phyloP scores from a whole-genome alignment of 352 stramenopile species.

The Achlya hypogyna region DNA sequence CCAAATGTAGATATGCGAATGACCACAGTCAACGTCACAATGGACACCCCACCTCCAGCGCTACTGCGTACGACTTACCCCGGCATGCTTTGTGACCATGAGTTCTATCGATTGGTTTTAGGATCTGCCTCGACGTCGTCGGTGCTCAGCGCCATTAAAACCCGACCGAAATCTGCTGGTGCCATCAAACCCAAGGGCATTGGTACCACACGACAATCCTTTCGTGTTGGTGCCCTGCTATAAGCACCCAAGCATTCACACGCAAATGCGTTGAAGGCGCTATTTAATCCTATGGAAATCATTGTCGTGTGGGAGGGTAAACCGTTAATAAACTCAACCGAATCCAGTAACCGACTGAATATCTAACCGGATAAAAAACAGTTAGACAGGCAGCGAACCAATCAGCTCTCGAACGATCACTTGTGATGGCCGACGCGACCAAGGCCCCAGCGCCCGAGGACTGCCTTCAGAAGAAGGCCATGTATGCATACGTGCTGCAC shows the following conservation, averaged over 20 bases:
- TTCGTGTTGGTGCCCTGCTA: conserved; percentile 6
- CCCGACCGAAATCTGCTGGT: conserved; percentile 9
- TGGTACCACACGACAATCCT: conserved; percentile 7
- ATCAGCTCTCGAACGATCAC: background rate
- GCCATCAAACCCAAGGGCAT: conserved; percentile 9
- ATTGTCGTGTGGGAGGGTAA: too few species aligned
- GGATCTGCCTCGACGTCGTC: background rate
- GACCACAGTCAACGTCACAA: background rate
- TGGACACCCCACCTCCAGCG: background rate
- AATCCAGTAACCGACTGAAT: background rate
- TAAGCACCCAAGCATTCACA: too few species aligned
- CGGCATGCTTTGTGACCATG: background rate
- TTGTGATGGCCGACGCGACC: background rate
- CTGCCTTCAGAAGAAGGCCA: conserved; percentile 15
- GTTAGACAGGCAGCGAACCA: background rate
- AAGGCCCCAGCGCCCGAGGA: background rate
- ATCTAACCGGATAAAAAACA: background rate
- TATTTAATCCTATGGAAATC: too few species aligned
- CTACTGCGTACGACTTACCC: background rate
- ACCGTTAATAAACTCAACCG: too few species aligned
- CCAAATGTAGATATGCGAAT: background rate
- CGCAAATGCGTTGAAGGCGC: too few species aligned
- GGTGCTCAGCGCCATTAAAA: background rate
- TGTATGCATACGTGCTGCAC: background rate
- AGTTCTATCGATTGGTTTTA: background rate